phyloP scores from a whole-genome alignment of 2,329 filamentous ascomycete genomes.

The Amauroascus verrucosus region DNA sequence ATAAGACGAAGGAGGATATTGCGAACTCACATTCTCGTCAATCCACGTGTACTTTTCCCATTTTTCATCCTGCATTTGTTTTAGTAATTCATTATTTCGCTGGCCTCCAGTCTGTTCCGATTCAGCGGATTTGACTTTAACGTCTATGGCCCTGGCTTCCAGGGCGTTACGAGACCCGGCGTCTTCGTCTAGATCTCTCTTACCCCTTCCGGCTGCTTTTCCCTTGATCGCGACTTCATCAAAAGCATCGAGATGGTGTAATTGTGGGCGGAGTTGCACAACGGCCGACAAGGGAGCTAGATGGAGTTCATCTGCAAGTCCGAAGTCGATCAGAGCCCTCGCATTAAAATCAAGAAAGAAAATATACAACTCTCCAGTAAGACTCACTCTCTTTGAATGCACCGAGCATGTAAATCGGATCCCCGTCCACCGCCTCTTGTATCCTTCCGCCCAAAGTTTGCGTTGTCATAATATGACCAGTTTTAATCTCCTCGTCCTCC shows the following conservation, averaged over 20 bases:
- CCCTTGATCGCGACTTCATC: conserved; percentile 49
- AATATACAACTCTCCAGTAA: not conserved
- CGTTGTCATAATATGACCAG: conserved; percentile 53
- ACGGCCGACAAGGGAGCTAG: conserved; percentile 73
- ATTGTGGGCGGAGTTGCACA: conserved; percentile 80
- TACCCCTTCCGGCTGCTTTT: conserved; percentile 24
- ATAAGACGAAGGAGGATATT: not conserved
- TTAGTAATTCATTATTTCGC: conserved; percentile 66
- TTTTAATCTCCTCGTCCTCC: conserved; percentile 20
- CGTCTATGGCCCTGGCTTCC: conserved; percentile 68
- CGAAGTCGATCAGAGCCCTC: not conserved
- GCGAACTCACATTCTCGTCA: conserved; percentile 44
- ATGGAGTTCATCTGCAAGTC: conserved; percentile 59
- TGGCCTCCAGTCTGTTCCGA: conserved; percentile 54
- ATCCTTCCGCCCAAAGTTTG: conserved; percentile 82
- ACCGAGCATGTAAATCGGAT: conserved; percentile 74
- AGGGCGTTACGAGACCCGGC: conserved; percentile 33
- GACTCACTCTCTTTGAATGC: conserved; percentile 71
- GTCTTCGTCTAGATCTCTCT: conserved; percentile 38
- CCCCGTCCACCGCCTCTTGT: conserved; percentile 56
- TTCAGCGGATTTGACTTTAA: conserved; percentile 69
- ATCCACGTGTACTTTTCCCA: conserved; percentile 74
- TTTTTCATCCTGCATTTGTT: conserved; percentile 65
- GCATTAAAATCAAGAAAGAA: not conserved
- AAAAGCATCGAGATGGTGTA: conserved; percentile 82